Conservation (phyloP, 192 early-diverging fungal genomes). For the Blastocladiella britannica region DNA sequence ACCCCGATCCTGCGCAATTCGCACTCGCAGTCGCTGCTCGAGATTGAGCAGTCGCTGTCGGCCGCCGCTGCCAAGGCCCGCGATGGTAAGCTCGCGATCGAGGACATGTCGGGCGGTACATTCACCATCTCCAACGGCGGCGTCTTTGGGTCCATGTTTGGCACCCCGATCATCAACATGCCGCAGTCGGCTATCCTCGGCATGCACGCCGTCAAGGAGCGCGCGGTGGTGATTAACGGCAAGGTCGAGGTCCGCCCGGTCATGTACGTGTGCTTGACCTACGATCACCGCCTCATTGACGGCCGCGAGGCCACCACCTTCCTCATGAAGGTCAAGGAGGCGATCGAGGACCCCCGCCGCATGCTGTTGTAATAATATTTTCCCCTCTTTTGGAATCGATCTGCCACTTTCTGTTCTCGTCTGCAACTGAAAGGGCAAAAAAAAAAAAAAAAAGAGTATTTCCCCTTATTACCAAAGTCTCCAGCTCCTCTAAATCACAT, state of each 20-base stretch:
- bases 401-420: too few relatives aligned
- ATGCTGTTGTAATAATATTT: conserved; percentile 57
- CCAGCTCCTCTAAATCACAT: too few relatives aligned
- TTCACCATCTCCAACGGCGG: conserved; percentile 99
- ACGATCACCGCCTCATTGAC: conserved; percentile 97
- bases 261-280: conserved; percentile 97
- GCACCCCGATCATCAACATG: conserved; percentile 96
- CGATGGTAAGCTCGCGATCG: conserved; percentile 86
- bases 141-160: conserved; percentile 89
- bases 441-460: too few relatives aligned
- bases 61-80: conserved; percentile 73
- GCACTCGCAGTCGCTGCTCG: conserved; percentile 64
- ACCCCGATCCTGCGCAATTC: conserved; percentile 89
- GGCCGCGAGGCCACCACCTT: conserved; percentile 97
- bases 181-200: conserved; percentile 94
- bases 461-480: too few relatives aligned
- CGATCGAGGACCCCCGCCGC: conserved; percentile 84
- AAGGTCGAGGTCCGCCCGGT: conserved; percentile 74
- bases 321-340: conserved; percentile 90
- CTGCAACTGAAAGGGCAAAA: too few relatives aligned
- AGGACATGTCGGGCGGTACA: conserved; percentile 95
- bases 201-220: conserved; percentile 97
- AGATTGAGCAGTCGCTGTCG: conserved; percentile 78
- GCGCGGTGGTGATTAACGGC: conserved; percentile 82
- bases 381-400: too few relatives aligned